Base-by-base conservation (phyloP, 2,329 filamentous ascomycete species). In the Peltaster fructicola region DNA sequence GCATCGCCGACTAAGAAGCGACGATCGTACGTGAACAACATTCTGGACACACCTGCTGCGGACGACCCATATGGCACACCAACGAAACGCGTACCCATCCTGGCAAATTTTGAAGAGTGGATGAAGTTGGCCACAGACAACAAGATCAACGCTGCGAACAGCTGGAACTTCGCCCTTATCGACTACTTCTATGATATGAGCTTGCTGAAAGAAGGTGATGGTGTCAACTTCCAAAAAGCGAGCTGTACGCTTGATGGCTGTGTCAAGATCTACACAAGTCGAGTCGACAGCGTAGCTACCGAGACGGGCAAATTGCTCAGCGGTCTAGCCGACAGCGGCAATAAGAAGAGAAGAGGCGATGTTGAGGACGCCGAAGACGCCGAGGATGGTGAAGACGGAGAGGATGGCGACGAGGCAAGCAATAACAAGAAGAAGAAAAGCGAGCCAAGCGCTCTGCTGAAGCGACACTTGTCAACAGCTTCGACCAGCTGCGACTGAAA, bases 71-170 rank as follows among this genome's bases (percentile, higher is more conserved):
- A 51, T 17, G 45, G 49, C 31, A 93, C 88, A 31, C 88, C 85
- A 26, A 85, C 91, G 75, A 92, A 92, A 63, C 77, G 84, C 32
- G 80, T 92, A 14, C 88, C 88, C 1, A 77, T 98, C 40, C 61
- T 98, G 27, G 88, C 88, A 44, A 98, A 98, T 54, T 98, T 95
- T 43, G 88, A 98, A 51, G 88, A 98, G 50, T 95, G 85, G 88
- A 95, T 98, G 82, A 98, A 95, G 63, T 91, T 98, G 82, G 88
- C 88, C 2, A 95, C 88, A 9, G 88, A 98, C 58, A 98, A 98
- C 43, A 63, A 63, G 49, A 98, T 98, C 62, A 98, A 95, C 49
- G 85, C 88, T 23, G 72, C 76, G 31, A 98, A 98, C 52, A 93
- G 84, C 15, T 98, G 88, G 88, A 95, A 95, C 52, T 95, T 98